A percentile compares a stretch with the other conserved stretches of the same genome.
These are phyloP conservation scores for Colletotrichum abscissum DNA, from an alignment of 2,329 filamentous ascomycete species.

Conservation along the genomic window DNA sequence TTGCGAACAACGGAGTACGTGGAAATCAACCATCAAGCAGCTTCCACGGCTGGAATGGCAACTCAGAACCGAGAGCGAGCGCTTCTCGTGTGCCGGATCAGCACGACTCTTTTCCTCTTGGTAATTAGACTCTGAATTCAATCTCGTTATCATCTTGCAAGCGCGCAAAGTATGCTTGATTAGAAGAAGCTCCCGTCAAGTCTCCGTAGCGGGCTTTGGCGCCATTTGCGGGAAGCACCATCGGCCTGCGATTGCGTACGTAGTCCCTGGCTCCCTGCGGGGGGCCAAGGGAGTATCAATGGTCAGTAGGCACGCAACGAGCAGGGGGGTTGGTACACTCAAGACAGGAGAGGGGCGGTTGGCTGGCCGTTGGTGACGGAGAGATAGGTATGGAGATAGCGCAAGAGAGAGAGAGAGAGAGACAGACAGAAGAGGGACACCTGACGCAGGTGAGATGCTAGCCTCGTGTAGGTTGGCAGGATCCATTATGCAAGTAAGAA, in stretches of 20 bases:
- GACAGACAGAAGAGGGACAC: neutral
- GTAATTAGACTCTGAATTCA: neutral
- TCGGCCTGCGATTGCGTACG: constrained; percentile 10
- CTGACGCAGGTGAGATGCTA: constrained; percentile 14
- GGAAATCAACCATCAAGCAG: neutral
- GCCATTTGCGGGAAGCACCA: constrained; percentile 12
- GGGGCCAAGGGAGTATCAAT: constrained; percentile 3
- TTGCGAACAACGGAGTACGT: neutral
- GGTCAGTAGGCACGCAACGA: neutral
- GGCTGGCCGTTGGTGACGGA: neutral
- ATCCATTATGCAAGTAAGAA: constrained; percentile 12
- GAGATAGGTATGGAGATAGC: neutral
- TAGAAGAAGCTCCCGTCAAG: constrained; percentile 18
- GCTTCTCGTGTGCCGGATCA: neutral
- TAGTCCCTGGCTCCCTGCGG: constrained; percentile 10
- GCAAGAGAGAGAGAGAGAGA: neutral
- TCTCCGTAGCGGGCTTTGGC: constrained; percentile 16
- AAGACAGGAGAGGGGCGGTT: neutral
- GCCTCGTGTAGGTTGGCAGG: neutral
- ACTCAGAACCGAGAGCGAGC: constrained; percentile 8
- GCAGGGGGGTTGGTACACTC: neutral
- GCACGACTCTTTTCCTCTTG: neutral
- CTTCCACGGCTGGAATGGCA: neutral
- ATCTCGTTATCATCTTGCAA: constrained; percentile 1
- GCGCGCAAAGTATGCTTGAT: constrained; percentile 24